Evolutionary conservation across 2,329 filamentous ascomycete genomes (phyloP), one percentile per base, ranked within the genome.

Genomic region (Mycocentrospora acerina): DNA sequence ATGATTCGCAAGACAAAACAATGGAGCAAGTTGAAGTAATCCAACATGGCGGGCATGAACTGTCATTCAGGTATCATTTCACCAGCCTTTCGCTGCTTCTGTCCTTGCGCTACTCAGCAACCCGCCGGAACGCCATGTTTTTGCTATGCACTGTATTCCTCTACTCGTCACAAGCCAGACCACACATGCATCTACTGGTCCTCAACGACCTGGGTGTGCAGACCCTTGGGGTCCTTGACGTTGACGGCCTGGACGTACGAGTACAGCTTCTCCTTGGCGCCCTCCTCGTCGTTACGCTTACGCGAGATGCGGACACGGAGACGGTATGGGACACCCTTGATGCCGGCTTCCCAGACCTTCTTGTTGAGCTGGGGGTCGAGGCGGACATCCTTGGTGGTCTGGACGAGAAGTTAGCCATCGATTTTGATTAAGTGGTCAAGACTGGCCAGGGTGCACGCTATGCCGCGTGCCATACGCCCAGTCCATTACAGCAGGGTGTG

Each of bases 251-350:
- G 91, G 64, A 98, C 93, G 79, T 95, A 96, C 76, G 87, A 93
- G 86, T 97, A 98, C 60, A 98, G 85, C 83, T 94, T 95, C 85
- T 98, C 89, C 82, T 95, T 95, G 73, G 94, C 93, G 68, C 88
- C 89, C 80, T 98, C 93, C 82, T 97, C 93, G 76, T 98, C 93
- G 80, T 98, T 98, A 84, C 93, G 89, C 85, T 95, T 94, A 78
- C 93, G 89, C 71, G 90, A 95, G 79, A 98, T 96, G 78, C 94
- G 90, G 71, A 98, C 85, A 69, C 93, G 91, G 66, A 98, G 82
- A 76, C 94, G 86, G 87, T 86, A 97, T 62, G 91, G 89, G 61
- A 96, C 90, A 70, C 93, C 94, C 88, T 97, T 98, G 81, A 98
- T 85, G 75, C 93, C 93, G 71, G 86, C 81, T 79, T 98, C 93